Evolutionary conservation across 2,329 filamentous ascomycete species (phyloP), one percentile per base, ranked within the genome.

Genomic region (Pseudophaeomoniella oleicola): DNA sequence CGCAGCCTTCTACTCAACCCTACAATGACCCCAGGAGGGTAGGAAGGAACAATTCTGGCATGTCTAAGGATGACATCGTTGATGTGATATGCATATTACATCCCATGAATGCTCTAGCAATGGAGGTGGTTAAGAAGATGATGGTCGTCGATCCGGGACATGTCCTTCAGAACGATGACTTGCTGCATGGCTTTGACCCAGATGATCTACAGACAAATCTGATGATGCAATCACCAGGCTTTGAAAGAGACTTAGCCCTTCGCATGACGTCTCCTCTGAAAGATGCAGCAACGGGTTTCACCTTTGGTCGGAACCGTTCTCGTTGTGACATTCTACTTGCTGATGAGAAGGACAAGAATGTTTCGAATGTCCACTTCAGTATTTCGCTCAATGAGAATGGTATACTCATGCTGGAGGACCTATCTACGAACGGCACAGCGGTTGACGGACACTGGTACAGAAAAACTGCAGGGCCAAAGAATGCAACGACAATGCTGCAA

Each of bases 341-440:
- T 47, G 74, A 84, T 34, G 67, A 77, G 43, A 80, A 88, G 45
- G 64, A 72, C 36, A 80, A 74, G 53, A 72, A 82, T 31, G 71
- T 98, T 41, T 96, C 88, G 64, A 94, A 96, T 53, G 70, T 81
- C n/a, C 90, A 98, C 55, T 98, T 96, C 55, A 79, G 85, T 37
- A 93, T 98, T 42, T 94, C 81, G 52, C 69, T 94, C 48, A 98
- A 92, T 49, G 66, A 76, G n/a, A 75, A 83, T 44, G 84, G 81
- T 17, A 78, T 82, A 39, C 69, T 94, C 44, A 94, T 98, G 85
- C 64, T 96, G 10, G 79, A 94, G 55, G 90, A 98, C 52, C 72
- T 78, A 53, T 96, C 90, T 0, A 94, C 86, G n/a, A 98, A 96
- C 50, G 90, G 90, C 17, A 96, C 90, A 3, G 67, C 84, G 41